Evolutionary conservation across 2,329 filamentous ascomycete genomes (phyloP).

Genomic region (Aspergillus piperis): DNA sequence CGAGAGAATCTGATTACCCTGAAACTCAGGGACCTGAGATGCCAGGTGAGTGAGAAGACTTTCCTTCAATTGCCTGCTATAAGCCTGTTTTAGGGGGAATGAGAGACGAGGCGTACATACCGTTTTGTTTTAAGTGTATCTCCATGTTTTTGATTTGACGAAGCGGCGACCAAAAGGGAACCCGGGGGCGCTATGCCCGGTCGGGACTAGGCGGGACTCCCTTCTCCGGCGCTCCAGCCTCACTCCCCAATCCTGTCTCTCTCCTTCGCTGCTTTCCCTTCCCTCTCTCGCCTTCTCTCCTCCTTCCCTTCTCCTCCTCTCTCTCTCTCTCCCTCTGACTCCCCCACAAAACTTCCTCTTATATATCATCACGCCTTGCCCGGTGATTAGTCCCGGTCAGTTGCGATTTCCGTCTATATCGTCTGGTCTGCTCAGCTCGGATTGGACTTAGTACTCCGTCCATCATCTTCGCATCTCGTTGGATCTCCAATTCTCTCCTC

Average conservation of each 20-base stretch:
- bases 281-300: not conserved
- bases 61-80: too few relatives aligned
- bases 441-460: conserved; percentile 18
- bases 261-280: not conserved
- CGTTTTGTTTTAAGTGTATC: too few relatives aligned
- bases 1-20: too few relatives aligned
- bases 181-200: conserved; percentile 1
- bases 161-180: not conserved
- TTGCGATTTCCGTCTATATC: conserved; percentile 14
- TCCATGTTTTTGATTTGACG: too few relatives aligned
- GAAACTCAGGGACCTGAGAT: too few relatives aligned
- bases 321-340: not conserved
- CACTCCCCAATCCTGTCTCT: conserved; percentile 2
- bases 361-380: conserved; percentile 6
- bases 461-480: conserved; percentile 17
- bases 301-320: not conserved
- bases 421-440: conserved; percentile 16
- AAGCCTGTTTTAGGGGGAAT: too few relatives aligned
- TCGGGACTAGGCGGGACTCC: conserved; percentile 9
- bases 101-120: too few relatives aligned
- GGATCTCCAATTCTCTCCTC: conserved; percentile 18
- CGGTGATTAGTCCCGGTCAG: not conserved
- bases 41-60: too few relatives aligned
- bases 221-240: conserved; percentile 14
- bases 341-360: conserved; percentile 6